Evolutionary conservation across 148 eudicot species (phyloP).

Genomic region (Bassia scoparia): DNA sequence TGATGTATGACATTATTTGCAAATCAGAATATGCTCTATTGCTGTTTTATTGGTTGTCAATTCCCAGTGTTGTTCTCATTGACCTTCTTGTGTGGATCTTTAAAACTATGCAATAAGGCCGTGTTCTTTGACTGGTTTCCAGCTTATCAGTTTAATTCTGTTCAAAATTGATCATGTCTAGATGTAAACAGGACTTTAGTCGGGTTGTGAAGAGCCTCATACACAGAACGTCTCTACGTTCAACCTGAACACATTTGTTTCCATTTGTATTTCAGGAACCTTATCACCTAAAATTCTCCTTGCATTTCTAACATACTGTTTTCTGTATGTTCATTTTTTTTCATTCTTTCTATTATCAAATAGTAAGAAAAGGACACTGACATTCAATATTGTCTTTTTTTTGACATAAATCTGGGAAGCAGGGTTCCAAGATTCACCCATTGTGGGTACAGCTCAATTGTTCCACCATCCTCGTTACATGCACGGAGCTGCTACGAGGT

Average conservation of each 20-base stretch:
- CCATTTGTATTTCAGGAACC: no score
- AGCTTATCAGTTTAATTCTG: no score
- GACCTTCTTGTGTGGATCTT: background rate
- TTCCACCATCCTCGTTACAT: conserved; percentile 93
- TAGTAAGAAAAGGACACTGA: background rate
- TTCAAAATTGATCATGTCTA: no score
- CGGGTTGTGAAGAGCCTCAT: background rate
- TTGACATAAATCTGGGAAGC: conserved; percentile 20
- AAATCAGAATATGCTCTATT: background rate
- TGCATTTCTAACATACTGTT: background rate
- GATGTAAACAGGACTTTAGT: no score
- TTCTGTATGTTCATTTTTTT: background rate
- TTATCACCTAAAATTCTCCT: no score
- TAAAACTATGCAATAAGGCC: background rate
- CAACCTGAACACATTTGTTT: no score
- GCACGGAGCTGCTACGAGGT: conserved; percentile 99
- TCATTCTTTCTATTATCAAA: background rate
- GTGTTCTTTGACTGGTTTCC: background rate
- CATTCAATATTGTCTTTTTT: background rate
- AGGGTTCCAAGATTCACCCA: conserved; percentile 77
- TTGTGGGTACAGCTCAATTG: conserved; percentile 97
- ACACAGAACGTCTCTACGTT: background rate
- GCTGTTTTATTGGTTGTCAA: background rate
- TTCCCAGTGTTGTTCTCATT: background rate
- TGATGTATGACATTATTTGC: no score